Evolutionary conservation across 108 stramenopile species (phyloP).

Genomic region (Hondaea fermentalgiana): DNA sequence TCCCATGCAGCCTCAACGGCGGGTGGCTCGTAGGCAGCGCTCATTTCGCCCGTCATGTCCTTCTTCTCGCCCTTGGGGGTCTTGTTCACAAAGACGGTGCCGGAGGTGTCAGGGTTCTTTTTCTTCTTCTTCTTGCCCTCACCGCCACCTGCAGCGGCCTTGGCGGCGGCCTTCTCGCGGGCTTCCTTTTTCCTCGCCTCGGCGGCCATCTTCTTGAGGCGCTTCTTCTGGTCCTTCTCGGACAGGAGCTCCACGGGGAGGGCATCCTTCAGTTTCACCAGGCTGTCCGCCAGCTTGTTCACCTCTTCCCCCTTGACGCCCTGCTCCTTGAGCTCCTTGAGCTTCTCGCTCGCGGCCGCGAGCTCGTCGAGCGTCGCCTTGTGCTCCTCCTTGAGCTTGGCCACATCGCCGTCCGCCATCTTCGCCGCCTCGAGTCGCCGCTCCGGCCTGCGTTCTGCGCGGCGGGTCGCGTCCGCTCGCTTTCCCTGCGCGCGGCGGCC

Average conservation of each 20-base stretch:
- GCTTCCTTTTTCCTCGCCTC: background rate
- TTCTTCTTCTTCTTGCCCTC: conserved; percentile 22
- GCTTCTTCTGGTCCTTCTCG: conserved; percentile 2
- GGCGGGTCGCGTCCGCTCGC: too few relatives aligned
- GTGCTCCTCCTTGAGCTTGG: background rate
- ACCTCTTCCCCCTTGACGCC: background rate
- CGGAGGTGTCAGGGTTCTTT: background rate
- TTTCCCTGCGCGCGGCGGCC: too few relatives aligned
- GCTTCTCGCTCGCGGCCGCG: background rate
- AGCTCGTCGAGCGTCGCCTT: background rate
- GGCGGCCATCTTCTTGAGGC: background rate
- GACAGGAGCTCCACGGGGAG: background rate
- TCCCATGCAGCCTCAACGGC: conserved; percentile 97
- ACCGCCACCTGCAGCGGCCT: background rate
- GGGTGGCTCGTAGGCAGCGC: conserved; percentile 78
- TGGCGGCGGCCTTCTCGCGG: background rate
- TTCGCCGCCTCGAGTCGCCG: too few relatives aligned
- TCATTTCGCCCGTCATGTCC: conserved; percentile 54
- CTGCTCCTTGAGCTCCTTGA: background rate
- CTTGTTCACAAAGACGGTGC: background rate
- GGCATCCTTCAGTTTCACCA: background rate
- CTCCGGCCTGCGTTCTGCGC: too few relatives aligned
- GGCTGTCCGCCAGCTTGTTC: background rate
- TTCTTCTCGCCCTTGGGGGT: conserved; percentile 37
- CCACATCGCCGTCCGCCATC: too few relatives aligned